These are phyloP conservation scores for Leucocoprinus leucothites DNA, from an alignment of 768 basidiomycete species.

Conservation along the genomic window DNA sequence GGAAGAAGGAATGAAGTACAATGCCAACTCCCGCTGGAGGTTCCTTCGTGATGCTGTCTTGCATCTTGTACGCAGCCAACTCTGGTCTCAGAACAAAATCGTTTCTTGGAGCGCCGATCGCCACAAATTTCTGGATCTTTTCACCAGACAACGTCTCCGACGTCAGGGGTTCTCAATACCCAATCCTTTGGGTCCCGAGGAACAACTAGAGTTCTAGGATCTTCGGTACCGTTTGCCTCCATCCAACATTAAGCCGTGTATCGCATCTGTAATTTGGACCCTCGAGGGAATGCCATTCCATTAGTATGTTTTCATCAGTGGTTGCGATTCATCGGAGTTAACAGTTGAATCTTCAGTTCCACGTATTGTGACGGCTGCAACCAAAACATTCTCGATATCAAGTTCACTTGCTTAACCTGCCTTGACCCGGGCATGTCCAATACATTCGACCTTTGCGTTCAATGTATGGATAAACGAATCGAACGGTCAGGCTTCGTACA, in stretches of 20 bases:
- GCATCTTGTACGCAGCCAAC: too few species aligned
- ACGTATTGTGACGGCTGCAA: conserved; percentile 33
- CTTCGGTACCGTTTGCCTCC: conserved; percentile 28
- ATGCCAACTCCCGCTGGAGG: too few species aligned
- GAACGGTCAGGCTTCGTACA: conserved; percentile 3
- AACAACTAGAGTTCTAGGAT: conserved; percentile 27
- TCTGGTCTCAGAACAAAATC: too few species aligned
- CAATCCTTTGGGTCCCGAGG: conserved; percentile 23
- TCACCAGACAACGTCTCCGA: too few species aligned
- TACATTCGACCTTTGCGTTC: conserved; percentile 8
- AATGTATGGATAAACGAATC: conserved; percentile 1
- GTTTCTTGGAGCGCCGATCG: too few species aligned
- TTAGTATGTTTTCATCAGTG: conserved; percentile 23
- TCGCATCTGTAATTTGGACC: conserved; percentile 29
- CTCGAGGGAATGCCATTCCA: conserved; percentile 35
- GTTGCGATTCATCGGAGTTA: neutral
- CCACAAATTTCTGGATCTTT: too few species aligned
- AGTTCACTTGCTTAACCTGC: conserved; percentile 30
- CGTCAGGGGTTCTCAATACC: neutral
- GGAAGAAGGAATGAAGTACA: neutral
- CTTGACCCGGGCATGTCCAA: conserved; percentile 28
- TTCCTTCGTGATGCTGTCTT: too few species aligned
- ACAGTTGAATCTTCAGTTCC: conserved; percentile 13
- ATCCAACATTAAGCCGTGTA: conserved; percentile 31
- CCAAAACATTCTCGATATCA: conserved; percentile 26